Evolutionary conservation across 768 basidiomycete species (phyloP).

Genomic region (Boletus insuetus): DNA sequence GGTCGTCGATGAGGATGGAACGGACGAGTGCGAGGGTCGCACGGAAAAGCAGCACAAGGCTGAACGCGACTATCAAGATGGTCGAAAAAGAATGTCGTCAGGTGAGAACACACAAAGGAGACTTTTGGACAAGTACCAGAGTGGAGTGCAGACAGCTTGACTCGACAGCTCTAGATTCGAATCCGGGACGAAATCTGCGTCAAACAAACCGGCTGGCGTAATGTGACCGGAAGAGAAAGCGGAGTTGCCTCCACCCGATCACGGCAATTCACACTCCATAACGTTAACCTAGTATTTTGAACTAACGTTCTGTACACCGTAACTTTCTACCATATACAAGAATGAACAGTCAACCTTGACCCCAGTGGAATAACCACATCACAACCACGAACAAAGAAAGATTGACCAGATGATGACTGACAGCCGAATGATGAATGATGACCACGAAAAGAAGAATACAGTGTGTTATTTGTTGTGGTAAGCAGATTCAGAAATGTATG

Average conservation of each 20-base stretch:
- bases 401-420: slow-evolving; percentile 4
- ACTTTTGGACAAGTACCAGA: slow-evolving; percentile 15
- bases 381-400: slow-evolving; percentile 3
- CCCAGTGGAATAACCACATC: slow-evolving; percentile 5
- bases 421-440: slow-evolving; percentile 6
- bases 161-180: slow-evolving; percentile 1
- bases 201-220: neutral
- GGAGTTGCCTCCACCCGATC: no score
- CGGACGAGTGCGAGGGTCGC: slow-evolving; percentile 21
- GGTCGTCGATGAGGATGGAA: slow-evolving; percentile 3
- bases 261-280: no score
- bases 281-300: no score
- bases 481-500: slow-evolving; percentile 16
- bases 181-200: neutral
- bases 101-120: neutral
- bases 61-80: slow-evolving; percentile 24
- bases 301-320: no score
- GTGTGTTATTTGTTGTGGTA: slow-evolving; percentile 7
- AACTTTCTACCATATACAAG: slow-evolving; percentile 7
- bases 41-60: slow-evolving; percentile 35
- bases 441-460: slow-evolving; percentile 1
- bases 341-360: neutral
- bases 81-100: neutral
- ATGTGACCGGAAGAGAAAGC: slow-evolving; percentile 8
- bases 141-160: slow-evolving; percentile 31